These are phyloP conservation scores for Tolypocladium tropicale DNA, from an alignment of 2,329 filamentous ascomycete genomes.

Conservation along the genomic window DNA sequence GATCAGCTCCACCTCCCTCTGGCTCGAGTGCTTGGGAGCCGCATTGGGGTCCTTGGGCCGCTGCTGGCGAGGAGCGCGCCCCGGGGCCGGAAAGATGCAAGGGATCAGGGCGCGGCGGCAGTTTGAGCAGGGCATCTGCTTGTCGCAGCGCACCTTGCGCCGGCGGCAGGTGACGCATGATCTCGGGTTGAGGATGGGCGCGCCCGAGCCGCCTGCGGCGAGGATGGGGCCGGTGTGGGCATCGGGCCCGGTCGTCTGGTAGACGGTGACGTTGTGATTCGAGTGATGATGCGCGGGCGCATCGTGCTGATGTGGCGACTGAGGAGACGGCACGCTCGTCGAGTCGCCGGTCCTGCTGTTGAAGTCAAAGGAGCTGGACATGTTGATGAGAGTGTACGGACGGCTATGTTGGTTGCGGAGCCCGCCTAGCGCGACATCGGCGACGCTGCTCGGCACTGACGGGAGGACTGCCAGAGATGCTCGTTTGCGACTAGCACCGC, in stretches of 20 bases:
- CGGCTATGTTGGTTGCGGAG: background rate
- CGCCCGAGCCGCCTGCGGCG: conserved; percentile 18
- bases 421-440: background rate
- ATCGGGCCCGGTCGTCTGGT: conserved; percentile 28
- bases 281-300: conserved; percentile 10
- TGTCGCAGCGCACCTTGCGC: conserved; percentile 68
- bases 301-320: conserved; percentile 13
- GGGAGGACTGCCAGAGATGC: background rate
- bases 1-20: conserved; percentile 58
- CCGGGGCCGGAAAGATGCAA: conserved; percentile 66
- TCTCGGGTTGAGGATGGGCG: conserved; percentile 32
- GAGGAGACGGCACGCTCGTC: conserved; percentile 11
- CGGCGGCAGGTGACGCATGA: conserved; percentile 41
- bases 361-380: conserved; percentile 12
- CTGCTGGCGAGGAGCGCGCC: conserved; percentile 58
- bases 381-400: too few relatives aligned
- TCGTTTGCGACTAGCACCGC: background rate
- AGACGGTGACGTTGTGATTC: conserved; percentile 25
- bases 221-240: conserved; percentile 25
- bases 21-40: conserved; percentile 45
- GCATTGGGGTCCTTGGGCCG: conserved; percentile 56
- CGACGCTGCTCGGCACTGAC: background rate
- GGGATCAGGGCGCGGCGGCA: conserved; percentile 60
- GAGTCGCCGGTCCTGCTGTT: conserved; percentile 11
- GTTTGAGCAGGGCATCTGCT: conserved; percentile 66